Base-by-base conservation (phyloP, 2,329 filamentous ascomycete genomes). In the Apiospora rasikravindrae region DNA sequence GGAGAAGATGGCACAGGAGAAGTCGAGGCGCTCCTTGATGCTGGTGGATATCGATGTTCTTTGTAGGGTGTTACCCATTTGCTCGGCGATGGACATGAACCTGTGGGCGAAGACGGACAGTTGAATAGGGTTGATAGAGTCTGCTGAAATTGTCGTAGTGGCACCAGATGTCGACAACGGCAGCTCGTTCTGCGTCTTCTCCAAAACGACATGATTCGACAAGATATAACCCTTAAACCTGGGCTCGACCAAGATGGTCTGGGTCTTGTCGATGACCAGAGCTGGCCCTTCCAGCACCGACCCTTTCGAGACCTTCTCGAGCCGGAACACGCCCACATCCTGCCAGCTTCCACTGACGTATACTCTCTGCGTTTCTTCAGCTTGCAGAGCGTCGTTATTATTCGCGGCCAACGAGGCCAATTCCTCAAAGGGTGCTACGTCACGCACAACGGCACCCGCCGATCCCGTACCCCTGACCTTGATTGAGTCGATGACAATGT, bases 41-140 rank as follows among this genome's bases (percentile, higher is more conserved):
- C 94, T 95, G 0, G 91, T 94, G 71, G 89, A 92, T 13, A 95
- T 91, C 75, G 90, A 91, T 0, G 92, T 94, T 82, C 94, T 94
- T 77, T 95, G 92, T 24, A 95, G 82, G 3, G 92, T 91, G 69
- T 92, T 87, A 0, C 93, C 93, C 92, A 95, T 95, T 78, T 95
- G 93, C 80, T 95, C 93, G 0, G 93, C 93, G 74, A 95, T 93
- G 2, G 91, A 90, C 93, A 95, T 95, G 83, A 95, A 95, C 1
- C 93, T 87, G 80, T 95, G 92, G 0, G 90, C 91, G 77, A 95
- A 95, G 72, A 95, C 92, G 76, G 90, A 92, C 1, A 95, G 85
- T 80, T 93, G 87, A 76, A 95, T 92, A 0, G 92, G 93, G 77
- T 94, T 91, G 0, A 94, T 89, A 33, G 89, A 86, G 47, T 81